Conservation (phyloP, 148 eudicot species). For the Dianthus caryophyllus region DNA sequence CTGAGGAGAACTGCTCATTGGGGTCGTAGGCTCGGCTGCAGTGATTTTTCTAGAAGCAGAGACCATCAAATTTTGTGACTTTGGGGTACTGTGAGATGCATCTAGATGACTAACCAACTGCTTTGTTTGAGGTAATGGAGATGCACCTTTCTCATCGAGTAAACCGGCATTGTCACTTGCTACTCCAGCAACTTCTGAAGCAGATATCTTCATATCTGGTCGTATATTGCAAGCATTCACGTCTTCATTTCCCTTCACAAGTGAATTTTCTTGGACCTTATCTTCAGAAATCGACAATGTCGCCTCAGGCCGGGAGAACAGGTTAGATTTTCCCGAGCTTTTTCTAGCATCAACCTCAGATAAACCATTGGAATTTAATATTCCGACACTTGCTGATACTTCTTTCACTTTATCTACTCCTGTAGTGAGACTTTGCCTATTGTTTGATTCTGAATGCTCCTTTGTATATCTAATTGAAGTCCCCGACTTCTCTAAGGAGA, state of each 20-base stretch:
- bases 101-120: constrained; percentile 38
- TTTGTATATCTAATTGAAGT: neutral
- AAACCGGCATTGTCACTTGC: constrained; percentile 15
- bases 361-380: constrained; percentile 14
- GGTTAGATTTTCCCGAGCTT: constrained; percentile 12
- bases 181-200: constrained; percentile 17
- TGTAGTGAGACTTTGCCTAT: constrained; percentile 18
- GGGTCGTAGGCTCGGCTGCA: constrained; percentile 25
- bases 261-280: neutral
- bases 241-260: constrained; percentile 21
- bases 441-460: constrained; percentile 15
- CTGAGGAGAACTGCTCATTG: constrained; percentile 15
- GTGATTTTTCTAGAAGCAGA: constrained; percentile 24
- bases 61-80: constrained; percentile 32
- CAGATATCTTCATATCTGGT: constrained; percentile 17
- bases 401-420: constrained; percentile 20
- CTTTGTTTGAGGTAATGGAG: constrained; percentile 30
- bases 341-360: constrained; percentile 8
- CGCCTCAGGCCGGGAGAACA: constrained; percentile 7
- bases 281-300: neutral
- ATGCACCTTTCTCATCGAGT: constrained; percentile 21
- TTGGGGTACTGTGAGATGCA: constrained; percentile 35
- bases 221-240: constrained; percentile 24
- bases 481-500: constrained; percentile 5
- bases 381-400: constrained; percentile 17